A percentile compares a stretch with the other conserved stretches of the same genome.
phyloP scores from a whole-genome alignment of 371 early-diverging fungal genomes.

The Massospora cicadina region DNA sequence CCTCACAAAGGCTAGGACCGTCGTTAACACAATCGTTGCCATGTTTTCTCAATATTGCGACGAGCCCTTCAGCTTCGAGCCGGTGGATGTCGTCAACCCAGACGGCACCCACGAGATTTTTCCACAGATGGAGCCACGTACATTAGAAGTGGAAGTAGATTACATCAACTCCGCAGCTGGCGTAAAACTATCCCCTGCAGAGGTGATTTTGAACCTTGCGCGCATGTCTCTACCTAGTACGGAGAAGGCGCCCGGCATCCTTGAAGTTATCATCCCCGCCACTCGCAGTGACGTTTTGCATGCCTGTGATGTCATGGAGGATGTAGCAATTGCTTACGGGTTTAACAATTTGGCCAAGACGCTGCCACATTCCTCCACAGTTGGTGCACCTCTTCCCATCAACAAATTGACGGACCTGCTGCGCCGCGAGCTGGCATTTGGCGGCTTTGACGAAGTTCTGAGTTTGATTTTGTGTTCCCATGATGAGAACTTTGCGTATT shows the following conservation, averaged over 20 bases:
- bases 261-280: conserved; percentile 73
- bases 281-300: conserved; percentile 96
- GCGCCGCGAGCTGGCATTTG: conserved; percentile 76
- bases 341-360: conserved; percentile 87
- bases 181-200: conserved; percentile 43
- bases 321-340: conserved; percentile 98
- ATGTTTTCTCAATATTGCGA: conserved; percentile 90
- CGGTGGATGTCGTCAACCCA: conserved; percentile 75
- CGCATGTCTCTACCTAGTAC: conserved; percentile 77
- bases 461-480: conserved; percentile 94
- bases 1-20: conserved; percentile 83
- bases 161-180: conserved; percentile 81
- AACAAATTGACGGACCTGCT: conserved; percentile 89
- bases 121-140: conserved; percentile 54
- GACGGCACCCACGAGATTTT: conserved; percentile 49
- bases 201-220: conserved; percentile 55
- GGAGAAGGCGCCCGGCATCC: conserved; percentile 31
- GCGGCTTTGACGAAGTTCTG: conserved; percentile 93
- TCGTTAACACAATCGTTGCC: conserved; percentile 78
- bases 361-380: conserved; percentile 62
- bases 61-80: conserved; percentile 64
- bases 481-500: conserved; percentile 83
- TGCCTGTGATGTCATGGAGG: conserved; percentile 97
- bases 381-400: conserved; percentile 77
- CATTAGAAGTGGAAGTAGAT: conserved; percentile 48